phyloP scores from a whole-genome alignment of 495 filamentous ascomycete species.

The Clohesyomyces aquaticus region DNA sequence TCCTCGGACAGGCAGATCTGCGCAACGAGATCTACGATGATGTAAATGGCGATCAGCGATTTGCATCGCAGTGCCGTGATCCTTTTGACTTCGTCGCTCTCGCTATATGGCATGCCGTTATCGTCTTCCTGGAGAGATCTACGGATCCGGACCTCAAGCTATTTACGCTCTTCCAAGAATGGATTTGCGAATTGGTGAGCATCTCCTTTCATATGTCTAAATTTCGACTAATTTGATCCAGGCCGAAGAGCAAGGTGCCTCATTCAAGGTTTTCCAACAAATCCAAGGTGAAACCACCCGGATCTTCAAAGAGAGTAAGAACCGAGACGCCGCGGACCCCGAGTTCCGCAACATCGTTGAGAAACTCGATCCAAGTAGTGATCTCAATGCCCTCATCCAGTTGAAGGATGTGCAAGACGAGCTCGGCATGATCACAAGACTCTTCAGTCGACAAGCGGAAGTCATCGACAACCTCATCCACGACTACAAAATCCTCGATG shows the following conservation, averaged over 20 bases:
- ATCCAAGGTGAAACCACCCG: neutral
- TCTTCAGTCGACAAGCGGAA: slow-evolving; percentile 60
- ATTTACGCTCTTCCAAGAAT: slow-evolving; percentile 10
- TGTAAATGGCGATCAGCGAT: slow-evolving; percentile 20
- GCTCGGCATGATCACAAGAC: slow-evolving; percentile 65
- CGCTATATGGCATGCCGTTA: slow-evolving; percentile 14
- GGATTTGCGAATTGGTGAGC: slow-evolving; percentile 13
- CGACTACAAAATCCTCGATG: slow-evolving; percentile 4
- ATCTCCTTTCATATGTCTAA: too few species aligned
- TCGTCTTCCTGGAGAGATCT: slow-evolving; percentile 7
- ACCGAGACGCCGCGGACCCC: neutral
- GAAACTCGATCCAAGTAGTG: slow-evolving; percentile 4
- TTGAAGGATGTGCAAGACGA: slow-evolving; percentile 61
- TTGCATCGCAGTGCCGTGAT: slow-evolving; percentile 11
- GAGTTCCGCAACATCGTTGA: slow-evolving; percentile 1
- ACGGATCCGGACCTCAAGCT: slow-evolving; percentile 6
- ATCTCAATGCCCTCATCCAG: slow-evolving; percentile 3
- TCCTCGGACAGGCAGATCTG: slow-evolving; percentile 5
- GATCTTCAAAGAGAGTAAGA: neutral
- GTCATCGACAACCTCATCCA: slow-evolving; percentile 41
- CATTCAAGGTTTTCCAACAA: slow-evolving; percentile 12
- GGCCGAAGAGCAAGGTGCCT: slow-evolving; percentile 4
- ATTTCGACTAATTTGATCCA: neutral
- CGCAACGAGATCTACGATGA: slow-evolving; percentile 8
- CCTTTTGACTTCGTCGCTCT: slow-evolving; percentile 24